Evolutionary conservation across 2,329 filamentous ascomycete species (phyloP).

Genomic region (Fusarium equiseti): DNA sequence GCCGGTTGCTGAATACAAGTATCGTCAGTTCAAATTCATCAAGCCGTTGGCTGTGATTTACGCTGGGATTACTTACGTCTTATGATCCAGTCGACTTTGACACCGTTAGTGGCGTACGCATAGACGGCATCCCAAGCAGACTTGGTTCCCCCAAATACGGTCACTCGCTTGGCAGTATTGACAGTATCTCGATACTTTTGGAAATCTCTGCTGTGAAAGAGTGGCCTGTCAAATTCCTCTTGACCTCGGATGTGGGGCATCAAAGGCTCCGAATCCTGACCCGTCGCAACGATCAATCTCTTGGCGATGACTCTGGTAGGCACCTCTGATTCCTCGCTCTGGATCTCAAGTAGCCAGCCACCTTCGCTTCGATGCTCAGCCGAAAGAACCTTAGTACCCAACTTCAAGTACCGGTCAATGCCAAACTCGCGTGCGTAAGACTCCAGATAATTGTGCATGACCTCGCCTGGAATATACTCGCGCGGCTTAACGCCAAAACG

Average conservation of each 20-base stretch:
- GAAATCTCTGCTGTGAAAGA: constrained; percentile 61
- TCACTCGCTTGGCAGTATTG: constrained; percentile 49
- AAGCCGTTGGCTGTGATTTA: not conserved
- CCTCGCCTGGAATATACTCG: constrained; percentile 53
- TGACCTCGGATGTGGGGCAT: constrained; percentile 54
- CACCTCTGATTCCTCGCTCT: not conserved
- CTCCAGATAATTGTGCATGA: constrained; percentile 54
- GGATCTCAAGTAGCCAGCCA: constrained; percentile 22
- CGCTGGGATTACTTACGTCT: not conserved
- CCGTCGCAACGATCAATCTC: constrained; percentile 62
- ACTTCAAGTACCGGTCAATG: constrained; percentile 59
- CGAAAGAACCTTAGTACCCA: constrained; percentile 62
- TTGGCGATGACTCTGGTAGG: not conserved
- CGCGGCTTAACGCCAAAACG: constrained; percentile 54
- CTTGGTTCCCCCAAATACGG: constrained; percentile 68
- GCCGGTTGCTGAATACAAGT: not conserved
- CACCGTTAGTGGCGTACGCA: constrained; percentile 57
- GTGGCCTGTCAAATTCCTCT: constrained; percentile 51
- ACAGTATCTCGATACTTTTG: constrained; percentile 49
- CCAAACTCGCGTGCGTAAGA: constrained; percentile 58
- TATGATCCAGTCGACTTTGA: constrained; percentile 39
- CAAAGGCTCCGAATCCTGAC: constrained; percentile 58
- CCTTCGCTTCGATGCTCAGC: constrained; percentile 47
- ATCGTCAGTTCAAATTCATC: not conserved
- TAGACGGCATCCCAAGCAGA: constrained; percentile 67